phyloP scores from a whole-genome alignment of 2,329 filamentous ascomycete genomes.

The Venturia aucupariae region DNA sequence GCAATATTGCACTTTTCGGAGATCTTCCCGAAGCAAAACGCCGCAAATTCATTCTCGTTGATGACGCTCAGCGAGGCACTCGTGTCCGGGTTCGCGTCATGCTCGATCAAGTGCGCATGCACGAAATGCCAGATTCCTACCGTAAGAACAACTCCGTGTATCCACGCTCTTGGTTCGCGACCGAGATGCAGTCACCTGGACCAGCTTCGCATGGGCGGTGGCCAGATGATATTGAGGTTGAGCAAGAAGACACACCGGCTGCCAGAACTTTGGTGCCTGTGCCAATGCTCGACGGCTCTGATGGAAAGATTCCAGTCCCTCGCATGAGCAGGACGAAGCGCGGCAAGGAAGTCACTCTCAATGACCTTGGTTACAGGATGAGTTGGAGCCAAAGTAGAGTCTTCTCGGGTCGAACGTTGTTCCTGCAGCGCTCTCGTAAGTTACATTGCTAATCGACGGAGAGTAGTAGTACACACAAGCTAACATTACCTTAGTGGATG shows the following conservation, averaged over 20 bases:
- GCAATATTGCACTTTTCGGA: constrained; percentile 67
- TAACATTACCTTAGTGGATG: constrained; percentile 57
- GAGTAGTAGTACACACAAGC: constrained; percentile 20
- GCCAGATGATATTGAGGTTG: constrained; percentile 60
- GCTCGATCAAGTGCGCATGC: constrained; percentile 86
- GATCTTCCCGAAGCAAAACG: constrained; percentile 83
- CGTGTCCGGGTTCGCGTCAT: constrained; percentile 84
- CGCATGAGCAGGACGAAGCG: constrained; percentile 60
- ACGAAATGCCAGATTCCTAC: constrained; percentile 93
- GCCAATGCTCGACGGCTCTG: constrained; percentile 53
- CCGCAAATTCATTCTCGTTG: constrained; percentile 93
- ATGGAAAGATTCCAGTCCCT: constrained; percentile 66
- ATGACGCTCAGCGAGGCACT: constrained; percentile 72
- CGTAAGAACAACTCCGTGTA: constrained; percentile 83
- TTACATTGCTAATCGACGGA: constrained; percentile 24
- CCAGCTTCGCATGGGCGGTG: constrained; percentile 66
- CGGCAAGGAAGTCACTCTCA: constrained; percentile 78
- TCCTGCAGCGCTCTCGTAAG: constrained; percentile 85
- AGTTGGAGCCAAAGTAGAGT: constrained; percentile 92
- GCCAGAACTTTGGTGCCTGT: constrained; percentile 40
- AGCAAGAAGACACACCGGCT: constrained; percentile 37
- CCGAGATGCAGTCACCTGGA: constrained; percentile 83
- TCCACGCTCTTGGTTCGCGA: constrained; percentile 82
- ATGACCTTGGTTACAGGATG: constrained; percentile 90
- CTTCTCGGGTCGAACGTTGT: constrained; percentile 77